Base-by-base conservation (phyloP, 495 filamentous ascomycete species). In the Daldinia concentrica region DNA sequence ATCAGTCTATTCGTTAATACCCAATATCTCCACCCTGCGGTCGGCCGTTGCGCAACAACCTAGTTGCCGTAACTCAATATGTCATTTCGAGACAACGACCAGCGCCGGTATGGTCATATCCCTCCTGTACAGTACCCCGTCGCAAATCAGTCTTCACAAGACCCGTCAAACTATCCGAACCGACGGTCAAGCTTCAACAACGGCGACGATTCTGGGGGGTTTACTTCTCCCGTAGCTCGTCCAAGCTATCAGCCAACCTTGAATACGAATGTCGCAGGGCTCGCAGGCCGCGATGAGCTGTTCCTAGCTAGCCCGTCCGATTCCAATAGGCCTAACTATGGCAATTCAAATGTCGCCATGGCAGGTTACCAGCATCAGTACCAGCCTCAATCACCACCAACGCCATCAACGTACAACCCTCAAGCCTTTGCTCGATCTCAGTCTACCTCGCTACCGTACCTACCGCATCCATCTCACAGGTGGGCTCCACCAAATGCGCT, bases 111-210 rank as follows among this genome's bases (percentile, higher is more conserved):
- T 64, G 86, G 86, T 77, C 82, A 87, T 78, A 76, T 87, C 1
- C 86, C 86, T 62, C 85, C 85, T 26, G 86, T 86, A 11, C 86
- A 86, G 76, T 88, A 88, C 66, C 82, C 84, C 15, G 81, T 83
- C 58, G 78, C 81, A 36, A 75, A 76, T 65, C 72, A 77, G 62
- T 54, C 70, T 26, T 68, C 77, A 15, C 69, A 78, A 58, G 79
- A 84, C 56, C 76, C 78, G 52, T 58, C 67, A 5, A 37, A 74
- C 22, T 80, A 82, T 69, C 76, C 83, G 50, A 81, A 86, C 34
- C 85, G 90, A 64, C 88, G 89, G 59, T 85, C 88, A 58, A 95
- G 93, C 78, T 95, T 91, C 80, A 90, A 94, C 76, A 88, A 84
- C 72, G 93, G 91, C 68, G 92, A 96, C 77, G 92, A 97, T 77